Evolutionary conservation across 2,329 filamentous ascomycete species (phyloP).

Genomic region (Cladophialophora chaetospira): DNA sequence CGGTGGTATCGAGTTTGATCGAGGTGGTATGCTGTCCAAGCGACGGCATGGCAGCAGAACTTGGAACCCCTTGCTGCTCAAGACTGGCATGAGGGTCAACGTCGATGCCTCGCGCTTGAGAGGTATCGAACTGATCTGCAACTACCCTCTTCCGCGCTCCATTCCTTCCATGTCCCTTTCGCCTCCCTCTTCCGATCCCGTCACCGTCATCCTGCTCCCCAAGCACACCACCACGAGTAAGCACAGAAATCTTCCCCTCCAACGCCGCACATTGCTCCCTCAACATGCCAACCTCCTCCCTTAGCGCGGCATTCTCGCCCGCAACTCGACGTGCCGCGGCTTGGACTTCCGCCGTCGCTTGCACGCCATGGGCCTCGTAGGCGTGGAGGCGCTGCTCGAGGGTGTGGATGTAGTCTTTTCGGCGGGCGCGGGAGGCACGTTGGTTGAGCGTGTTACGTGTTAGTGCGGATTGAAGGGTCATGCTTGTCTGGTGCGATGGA

Average conservation of each 20-base stretch:
- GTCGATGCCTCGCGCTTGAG: too few relatives aligned
- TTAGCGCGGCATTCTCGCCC: conserved; percentile 67
- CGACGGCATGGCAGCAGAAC: too few relatives aligned
- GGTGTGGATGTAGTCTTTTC: conserved; percentile 72
- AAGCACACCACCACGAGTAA: not conserved
- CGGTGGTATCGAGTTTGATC: too few relatives aligned
- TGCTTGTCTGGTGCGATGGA: not conserved
- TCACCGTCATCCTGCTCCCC: too few relatives aligned
- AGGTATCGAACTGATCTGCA: too few relatives aligned
- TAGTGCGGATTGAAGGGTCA: not conserved
- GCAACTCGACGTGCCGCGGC: conserved; percentile 67
- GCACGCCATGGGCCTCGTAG: conserved; percentile 66
- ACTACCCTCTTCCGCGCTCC: too few relatives aligned
- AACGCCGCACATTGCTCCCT: conserved; percentile 1
- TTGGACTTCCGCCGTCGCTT: conserved; percentile 72
- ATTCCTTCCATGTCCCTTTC: not conserved
- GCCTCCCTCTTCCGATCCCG: not conserved
- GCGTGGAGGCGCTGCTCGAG: conserved; percentile 65
- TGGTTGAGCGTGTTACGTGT: conserved; percentile 73
- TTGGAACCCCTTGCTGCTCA: too few relatives aligned
- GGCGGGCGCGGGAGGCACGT: conserved; percentile 70
- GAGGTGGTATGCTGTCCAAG: too few relatives aligned
- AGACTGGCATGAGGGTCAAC: too few relatives aligned
- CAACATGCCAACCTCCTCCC: conserved; percentile 16
- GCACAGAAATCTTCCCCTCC: not conserved